phyloP scores from a whole-genome alignment of 331 rosid genomes.

The Saraca asoca region DNA sequence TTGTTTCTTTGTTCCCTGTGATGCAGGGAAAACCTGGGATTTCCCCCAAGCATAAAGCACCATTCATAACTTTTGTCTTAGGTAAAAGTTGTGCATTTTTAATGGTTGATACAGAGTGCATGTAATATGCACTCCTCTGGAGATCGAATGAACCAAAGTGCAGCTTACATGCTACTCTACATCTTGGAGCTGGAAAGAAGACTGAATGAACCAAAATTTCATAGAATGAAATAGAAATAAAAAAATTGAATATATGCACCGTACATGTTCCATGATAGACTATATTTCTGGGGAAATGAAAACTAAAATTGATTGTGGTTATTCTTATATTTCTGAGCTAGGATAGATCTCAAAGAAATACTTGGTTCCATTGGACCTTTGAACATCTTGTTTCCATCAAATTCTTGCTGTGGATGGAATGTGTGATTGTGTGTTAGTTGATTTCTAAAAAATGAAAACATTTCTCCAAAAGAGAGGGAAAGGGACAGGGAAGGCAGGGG shows the following conservation, averaged over 20 bases:
- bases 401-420: too few species aligned
- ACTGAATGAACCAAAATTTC: neutral
- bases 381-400: neutral
- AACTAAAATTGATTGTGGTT: neutral
- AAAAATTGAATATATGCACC: neutral
- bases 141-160: conserved; percentile 4
- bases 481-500: neutral
- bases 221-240: neutral
- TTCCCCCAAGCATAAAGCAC: conserved; percentile 34
- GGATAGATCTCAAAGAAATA: conserved; percentile 1
- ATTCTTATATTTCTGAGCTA: neutral
- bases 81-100: conserved; percentile 51
- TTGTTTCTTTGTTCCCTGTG: conserved; percentile 33
- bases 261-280: neutral
- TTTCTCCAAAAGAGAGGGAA: neutral
- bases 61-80: conserved; percentile 75
- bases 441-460: neutral
- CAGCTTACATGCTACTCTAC: neutral
- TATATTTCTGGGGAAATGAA: neutral
- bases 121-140: neutral
- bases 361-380: neutral
- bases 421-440: too few species aligned
- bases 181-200: conserved; percentile 25
- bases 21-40: conserved; percentile 57
- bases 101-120: conserved; percentile 8